phyloP scores from a whole-genome alignment of 495 filamentous ascomycete species.

The Aspergillus nanangensis region DNA sequence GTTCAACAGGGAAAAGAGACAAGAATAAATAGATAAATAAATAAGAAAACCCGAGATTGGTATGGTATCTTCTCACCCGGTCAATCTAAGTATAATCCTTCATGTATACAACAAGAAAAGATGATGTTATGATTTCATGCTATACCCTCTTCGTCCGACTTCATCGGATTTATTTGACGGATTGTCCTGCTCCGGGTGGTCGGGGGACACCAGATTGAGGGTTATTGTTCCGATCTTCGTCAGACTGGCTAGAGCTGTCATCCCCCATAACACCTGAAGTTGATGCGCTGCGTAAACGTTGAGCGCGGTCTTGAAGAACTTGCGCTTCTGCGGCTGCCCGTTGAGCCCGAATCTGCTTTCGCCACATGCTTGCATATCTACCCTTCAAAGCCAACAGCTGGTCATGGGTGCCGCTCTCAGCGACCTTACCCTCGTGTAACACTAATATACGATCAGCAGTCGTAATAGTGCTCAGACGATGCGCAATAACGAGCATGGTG shows the following conservation, averaged over 20 bases:
- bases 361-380: slow-evolving; percentile 90
- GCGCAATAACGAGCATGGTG: slow-evolving; percentile 80
- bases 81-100: slow-evolving; percentile 11
- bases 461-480: slow-evolving; percentile 91
- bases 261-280: slow-evolving; percentile 28
- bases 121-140: not conserved
- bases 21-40: slow-evolving; percentile 2
- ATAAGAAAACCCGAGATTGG: slow-evolving; percentile 8
- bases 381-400: slow-evolving; percentile 74
- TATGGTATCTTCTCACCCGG: not conserved
- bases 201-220: slow-evolving; percentile 20
- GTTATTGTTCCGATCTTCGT: slow-evolving; percentile 42
- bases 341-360: slow-evolving; percentile 88
- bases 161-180: slow-evolving; percentile 16
- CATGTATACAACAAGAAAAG: slow-evolving; percentile 6
- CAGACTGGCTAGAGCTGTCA: slow-evolving; percentile 50
- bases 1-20: slow-evolving; percentile 5
- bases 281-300: slow-evolving; percentile 41
- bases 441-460: slow-evolving; percentile 93
- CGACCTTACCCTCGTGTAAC: slow-evolving; percentile 77
- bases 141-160: slow-evolving; percentile 1
- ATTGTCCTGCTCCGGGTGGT: slow-evolving; percentile 13
- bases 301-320: slow-evolving; percentile 45
- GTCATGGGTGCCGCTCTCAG: slow-evolving; percentile 81
- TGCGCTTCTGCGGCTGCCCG: slow-evolving; percentile 71